Conservation (phyloP, 352 stramenopile species). For the Globisporangium abappressorium region DNA sequence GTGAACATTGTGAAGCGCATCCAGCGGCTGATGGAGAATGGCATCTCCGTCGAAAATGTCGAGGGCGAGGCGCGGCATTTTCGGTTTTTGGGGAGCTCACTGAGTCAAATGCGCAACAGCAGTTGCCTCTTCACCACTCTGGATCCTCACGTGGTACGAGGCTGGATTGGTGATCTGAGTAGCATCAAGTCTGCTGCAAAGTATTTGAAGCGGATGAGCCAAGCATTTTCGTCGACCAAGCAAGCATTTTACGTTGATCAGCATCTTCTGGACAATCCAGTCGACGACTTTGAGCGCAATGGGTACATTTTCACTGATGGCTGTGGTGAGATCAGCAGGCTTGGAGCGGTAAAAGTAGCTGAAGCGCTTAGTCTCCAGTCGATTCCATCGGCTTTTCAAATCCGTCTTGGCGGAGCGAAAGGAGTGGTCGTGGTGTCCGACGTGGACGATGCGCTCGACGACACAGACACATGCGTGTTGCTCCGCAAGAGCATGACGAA, state of each 20-base stretch:
- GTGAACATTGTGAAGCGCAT: conserved; percentile 33
- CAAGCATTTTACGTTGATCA: conserved; percentile 45
- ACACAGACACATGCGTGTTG: conserved; percentile 25
- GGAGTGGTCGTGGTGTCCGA: conserved; percentile 70
- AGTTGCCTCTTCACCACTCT: conserved; percentile 68
- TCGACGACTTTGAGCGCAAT: conserved; percentile 43
- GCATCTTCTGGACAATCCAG: conserved; percentile 38
- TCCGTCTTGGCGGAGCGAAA: conserved; percentile 71
- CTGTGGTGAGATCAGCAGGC: conserved; percentile 54
- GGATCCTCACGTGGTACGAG: conserved; percentile 42
- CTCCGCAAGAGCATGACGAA: conserved; percentile 75
- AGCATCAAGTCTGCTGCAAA: conserved; percentile 54
- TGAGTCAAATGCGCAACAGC: conserved; percentile 74
- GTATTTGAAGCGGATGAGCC: conserved; percentile 74
- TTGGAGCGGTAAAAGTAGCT: conserved; percentile 38
- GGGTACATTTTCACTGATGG: conserved; percentile 68
- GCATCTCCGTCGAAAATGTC: conserved; percentile 37
- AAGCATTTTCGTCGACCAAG: conserved; percentile 70
- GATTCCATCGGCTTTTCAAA: conserved; percentile 69
- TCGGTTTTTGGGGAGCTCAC: conserved; percentile 63
- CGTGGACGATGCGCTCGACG: conserved; percentile 13
- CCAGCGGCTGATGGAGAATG: conserved; percentile 33
- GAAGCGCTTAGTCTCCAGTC: conserved; percentile 31
- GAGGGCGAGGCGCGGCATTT: conserved; percentile 25
- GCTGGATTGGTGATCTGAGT: conserved; percentile 64